Evolutionary conservation across 371 early-diverging fungal species (phyloP).

Genomic region (Catenaria anguillulae): DNA sequence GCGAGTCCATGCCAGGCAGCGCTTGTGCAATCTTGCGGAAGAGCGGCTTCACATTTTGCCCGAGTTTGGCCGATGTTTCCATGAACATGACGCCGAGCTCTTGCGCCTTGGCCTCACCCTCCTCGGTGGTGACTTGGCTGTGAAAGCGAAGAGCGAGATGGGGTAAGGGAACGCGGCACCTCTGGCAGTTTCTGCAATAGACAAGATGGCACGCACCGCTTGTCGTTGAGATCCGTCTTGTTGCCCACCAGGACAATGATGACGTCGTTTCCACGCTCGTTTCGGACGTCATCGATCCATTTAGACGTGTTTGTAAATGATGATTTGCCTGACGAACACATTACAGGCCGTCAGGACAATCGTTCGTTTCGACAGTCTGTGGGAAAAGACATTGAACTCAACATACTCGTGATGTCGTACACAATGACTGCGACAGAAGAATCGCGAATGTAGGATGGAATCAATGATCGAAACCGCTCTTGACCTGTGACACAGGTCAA

Average conservation of each 20-base stretch:
- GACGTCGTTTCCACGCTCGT: conserved; percentile 90
- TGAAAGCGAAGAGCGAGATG: too few species aligned
- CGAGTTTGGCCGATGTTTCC: conserved; percentile 93
- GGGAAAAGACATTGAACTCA: not conserved
- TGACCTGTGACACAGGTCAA: too few species aligned
- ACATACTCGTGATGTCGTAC: conserved; percentile 82
- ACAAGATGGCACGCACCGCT: conserved; percentile 51
- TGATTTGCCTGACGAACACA: conserved; percentile 29
- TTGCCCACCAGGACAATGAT: conserved; percentile 98
- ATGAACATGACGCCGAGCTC: conserved; percentile 92
- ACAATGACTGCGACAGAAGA: conserved; percentile 97
- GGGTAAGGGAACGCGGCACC: conserved; percentile 18
- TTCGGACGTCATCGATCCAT: conserved; percentile 98
- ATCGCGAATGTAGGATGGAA: conserved; percentile 97
- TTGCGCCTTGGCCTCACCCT: conserved; percentile 89
- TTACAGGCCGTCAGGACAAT: not conserved
- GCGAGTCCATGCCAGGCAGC: conserved; percentile 69
- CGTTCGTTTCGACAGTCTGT: not conserved
- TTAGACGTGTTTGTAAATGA: conserved; percentile 89
- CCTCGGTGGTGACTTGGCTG: conserved; percentile 86
- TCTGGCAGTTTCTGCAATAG: not conserved
- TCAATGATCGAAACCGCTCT: conserved; percentile 89
- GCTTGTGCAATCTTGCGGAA: conserved; percentile 92
- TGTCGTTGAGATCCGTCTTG: conserved; percentile 92
- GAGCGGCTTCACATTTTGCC: conserved; percentile 87